These are phyloP conservation scores for Amniculicola lignicola DNA, from an alignment of 495 filamentous ascomycete species.

Conservation along the genomic window DNA sequence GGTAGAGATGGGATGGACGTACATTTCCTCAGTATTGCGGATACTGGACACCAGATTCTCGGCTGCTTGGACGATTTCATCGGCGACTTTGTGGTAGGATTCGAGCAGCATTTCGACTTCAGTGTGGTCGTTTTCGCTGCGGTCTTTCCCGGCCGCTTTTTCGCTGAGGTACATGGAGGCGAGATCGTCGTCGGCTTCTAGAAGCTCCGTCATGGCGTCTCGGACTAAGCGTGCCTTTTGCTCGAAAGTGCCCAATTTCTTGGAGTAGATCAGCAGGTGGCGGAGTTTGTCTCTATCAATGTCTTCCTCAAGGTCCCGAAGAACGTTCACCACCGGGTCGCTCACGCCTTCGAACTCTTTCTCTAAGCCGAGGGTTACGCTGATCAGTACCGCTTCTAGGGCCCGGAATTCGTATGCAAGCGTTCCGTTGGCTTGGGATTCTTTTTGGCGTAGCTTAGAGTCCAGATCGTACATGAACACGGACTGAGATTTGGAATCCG, in stretches of 20 bases:
- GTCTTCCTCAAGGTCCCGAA: slow-evolving; percentile 90
- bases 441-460: slow-evolving; percentile 57
- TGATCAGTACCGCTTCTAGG: slow-evolving; percentile 76
- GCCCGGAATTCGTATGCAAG: slow-evolving; percentile 70
- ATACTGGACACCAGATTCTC: slow-evolving; percentile 93
- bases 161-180: slow-evolving; percentile 93
- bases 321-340: slow-evolving; percentile 83
- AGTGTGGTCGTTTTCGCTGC: slow-evolving; percentile 85
- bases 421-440: slow-evolving; percentile 47
- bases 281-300: slow-evolving; percentile 93
- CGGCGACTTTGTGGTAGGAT: slow-evolving; percentile 94
- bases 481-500: slow-evolving; percentile 89
- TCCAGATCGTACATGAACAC: slow-evolving; percentile 92
- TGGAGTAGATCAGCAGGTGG: slow-evolving; percentile 85
- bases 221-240: slow-evolving; percentile 93
- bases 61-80: slow-evolving; percentile 94
- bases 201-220: slow-evolving; percentile 89
- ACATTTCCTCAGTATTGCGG: slow-evolving; percentile 98
- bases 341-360: slow-evolving; percentile 89
- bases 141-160: slow-evolving; percentile 66
- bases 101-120: slow-evolving; percentile 96
- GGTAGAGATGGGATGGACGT: slow-evolving; percentile 36
- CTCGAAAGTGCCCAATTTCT: slow-evolving; percentile 93
- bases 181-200: slow-evolving; percentile 97
- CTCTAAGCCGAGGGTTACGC: slow-evolving; percentile 82